Evolutionary conservation across 2,329 filamentous ascomycete species (phyloP), one percentile per base, ranked within the genome.

Genomic region (Aspergillus neoniger): DNA sequence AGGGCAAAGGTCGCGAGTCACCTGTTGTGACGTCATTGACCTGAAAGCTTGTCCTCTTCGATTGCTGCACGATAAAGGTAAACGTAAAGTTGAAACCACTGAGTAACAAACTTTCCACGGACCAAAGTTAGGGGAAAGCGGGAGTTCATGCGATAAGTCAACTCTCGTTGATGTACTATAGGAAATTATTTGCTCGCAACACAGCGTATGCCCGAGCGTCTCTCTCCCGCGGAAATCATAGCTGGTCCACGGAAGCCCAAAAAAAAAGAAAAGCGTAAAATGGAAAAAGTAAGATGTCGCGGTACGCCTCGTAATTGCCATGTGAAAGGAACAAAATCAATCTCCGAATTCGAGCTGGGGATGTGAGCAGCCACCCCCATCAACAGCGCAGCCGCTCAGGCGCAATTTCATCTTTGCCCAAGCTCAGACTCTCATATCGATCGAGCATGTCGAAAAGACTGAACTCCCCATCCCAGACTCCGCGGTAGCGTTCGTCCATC

Each of bases 401-500:
- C 15, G 69, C 60, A 8, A 72, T 59, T 44, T 71, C 67, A 47
- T 76, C 73, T 47, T 74, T 75, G 2, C 75, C 75, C 52, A 77
- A 50, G 59, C 74, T 77, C 57, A 77, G 61, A 59, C 70, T 74
- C 57, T 77, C 75, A 57, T 77, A 77, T 3, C 69, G 69, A 61
- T 75, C 74, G 41, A 77, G 65, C 75, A 77, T 77, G 23, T 76
- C 74, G 15, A 68, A 74, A 2, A 77, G 63, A 7, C 59, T 67
- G 15, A 62, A 56, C 10, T 62, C 62, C 7, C 55, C 60, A 4
- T 62, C 62, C 2, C 28, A 48, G 30, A 69, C 67, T 1, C 69
- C 71, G 63, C 67, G 69, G 55, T 74, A 76, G 23, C 71, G 69
- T n/a, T 68, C 65, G 25, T 76, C 68, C 50, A 61, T 53, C 21